Percentiles rank a stretch among this genome's conserved stretches.
phyloP scores from a whole-genome alignment of 352 stramenopile species.

The Globisporangium okanoganense region DNA sequence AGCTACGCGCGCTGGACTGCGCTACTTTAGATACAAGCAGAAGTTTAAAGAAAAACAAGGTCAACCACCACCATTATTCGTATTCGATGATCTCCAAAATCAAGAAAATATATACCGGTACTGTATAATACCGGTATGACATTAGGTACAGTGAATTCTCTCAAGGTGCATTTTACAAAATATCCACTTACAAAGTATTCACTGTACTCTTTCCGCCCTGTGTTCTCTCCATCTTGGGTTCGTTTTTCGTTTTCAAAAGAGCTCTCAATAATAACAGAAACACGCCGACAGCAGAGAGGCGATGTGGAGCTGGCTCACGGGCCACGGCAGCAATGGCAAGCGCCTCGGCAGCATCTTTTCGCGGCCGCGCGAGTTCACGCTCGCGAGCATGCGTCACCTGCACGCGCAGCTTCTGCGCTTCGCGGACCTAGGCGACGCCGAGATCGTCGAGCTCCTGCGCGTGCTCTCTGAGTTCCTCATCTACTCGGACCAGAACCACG shows the following conservation, averaged over 20 bases:
- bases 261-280: not conserved
- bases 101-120: too few species aligned
- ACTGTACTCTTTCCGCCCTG: too few species aligned
- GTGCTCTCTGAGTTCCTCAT: slow-evolving; percentile 85
- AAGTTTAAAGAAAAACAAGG: not conserved
- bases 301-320: slow-evolving; percentile 48
- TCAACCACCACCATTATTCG: too few species aligned
- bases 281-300: not conserved
- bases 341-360: slow-evolving; percentile 17
- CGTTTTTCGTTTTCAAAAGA: not conserved
- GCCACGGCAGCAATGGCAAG: slow-evolving; percentile 1
- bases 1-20: slow-evolving; percentile 27
- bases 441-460: slow-evolving; percentile 81
- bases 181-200: too few species aligned
- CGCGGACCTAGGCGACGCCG: slow-evolving; percentile 48
- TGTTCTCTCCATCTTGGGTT: not conserved
- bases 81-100: too few species aligned
- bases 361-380: slow-evolving; percentile 47
- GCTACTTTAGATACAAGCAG: slow-evolving; percentile 21
- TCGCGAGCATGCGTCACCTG: slow-evolving; percentile 70
- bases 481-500: slow-evolving; percentile 82
- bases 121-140: too few species aligned
- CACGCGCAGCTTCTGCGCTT: slow-evolving; percentile 66
- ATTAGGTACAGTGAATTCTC: too few species aligned
- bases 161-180: too few species aligned